These are phyloP conservation scores for Lotus japonicus DNA, from an alignment of 306 rosid species.

Conservation along the genomic window DNA sequence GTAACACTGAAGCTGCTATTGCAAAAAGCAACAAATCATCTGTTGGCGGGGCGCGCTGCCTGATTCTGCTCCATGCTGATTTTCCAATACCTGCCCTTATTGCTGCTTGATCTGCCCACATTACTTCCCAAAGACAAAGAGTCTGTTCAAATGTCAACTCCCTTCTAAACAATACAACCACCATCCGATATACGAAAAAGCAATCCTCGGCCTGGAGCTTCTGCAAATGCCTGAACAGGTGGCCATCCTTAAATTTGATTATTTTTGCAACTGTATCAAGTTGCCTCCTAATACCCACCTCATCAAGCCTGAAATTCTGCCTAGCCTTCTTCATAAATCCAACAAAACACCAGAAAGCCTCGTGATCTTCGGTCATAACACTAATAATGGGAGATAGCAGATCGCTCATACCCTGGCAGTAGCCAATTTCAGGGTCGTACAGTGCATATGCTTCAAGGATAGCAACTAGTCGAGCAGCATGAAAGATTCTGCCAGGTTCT, in stretches of 20 bases:
- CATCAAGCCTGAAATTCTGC: conserved; percentile 97
- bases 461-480: conserved; percentile 91
- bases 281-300: conserved; percentile 94
- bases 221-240: conserved; percentile 87
- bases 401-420: conserved; percentile 99
- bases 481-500: conserved; percentile 76
- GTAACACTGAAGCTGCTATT: conserved; percentile 91
- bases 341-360: conserved; percentile 99
- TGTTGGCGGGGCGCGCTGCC: conserved; percentile 97
- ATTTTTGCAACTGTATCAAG: conserved; percentile 78
- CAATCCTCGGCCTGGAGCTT: conserved; percentile 98
- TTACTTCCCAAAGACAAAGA: conserved; percentile 96
- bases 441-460: conserved; percentile 98
- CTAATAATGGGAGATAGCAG: conserved; percentile 85
- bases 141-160: conserved; percentile 96
- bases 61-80: conserved; percentile 93
- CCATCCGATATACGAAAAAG: conserved; percentile 97
- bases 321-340: conserved; percentile 99
- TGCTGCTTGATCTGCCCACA: conserved; percentile 99
- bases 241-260: conserved; percentile 79
- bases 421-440: conserved; percentile 93
- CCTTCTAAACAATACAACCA: conserved; percentile 93
- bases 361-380: conserved; percentile 81
- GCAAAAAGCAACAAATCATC: conserved; percentile 89
- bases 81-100: conserved; percentile 85